Percentiles rank a stretch among this genome's conserved stretches.
phyloP scores from a whole-genome alignment of 768 basidiomycete genomes.

The Leccinum rimulosum region DNA sequence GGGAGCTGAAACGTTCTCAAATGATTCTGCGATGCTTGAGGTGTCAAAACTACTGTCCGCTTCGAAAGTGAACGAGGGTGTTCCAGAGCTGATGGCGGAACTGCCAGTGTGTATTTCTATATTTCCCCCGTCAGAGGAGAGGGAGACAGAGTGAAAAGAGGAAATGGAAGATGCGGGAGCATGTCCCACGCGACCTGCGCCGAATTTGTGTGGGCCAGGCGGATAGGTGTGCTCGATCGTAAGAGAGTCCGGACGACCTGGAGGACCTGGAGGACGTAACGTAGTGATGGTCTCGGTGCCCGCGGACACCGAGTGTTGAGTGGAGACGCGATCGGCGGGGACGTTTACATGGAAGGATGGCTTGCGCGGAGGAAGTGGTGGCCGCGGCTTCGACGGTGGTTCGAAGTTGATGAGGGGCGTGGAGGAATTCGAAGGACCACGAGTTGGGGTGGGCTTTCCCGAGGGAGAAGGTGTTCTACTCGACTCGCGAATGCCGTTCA shows the following conservation, averaged over 20 bases:
- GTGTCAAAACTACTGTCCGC: slow-evolving; percentile 41
- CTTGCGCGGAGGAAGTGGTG: slow-evolving; percentile 68
- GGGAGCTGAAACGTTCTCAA: slow-evolving; percentile 62
- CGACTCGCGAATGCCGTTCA: slow-evolving; percentile 20
- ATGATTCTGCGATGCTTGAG: slow-evolving; percentile 66
- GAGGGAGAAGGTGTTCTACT: slow-evolving; percentile 26
- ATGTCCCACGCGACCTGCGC: slow-evolving; percentile 42
- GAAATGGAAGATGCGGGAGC: slow-evolving; percentile 69
- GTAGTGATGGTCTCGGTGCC: slow-evolving; percentile 16
- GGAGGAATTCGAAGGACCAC: slow-evolving; percentile 11
- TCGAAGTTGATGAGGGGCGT: slow-evolving; percentile 57
- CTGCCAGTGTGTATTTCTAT: slow-evolving; percentile 14
- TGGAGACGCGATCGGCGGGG: slow-evolving; percentile 42
- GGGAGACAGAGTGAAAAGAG: slow-evolving; percentile 80
- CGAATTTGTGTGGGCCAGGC: slow-evolving; percentile 35
- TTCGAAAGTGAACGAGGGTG: slow-evolving; percentile 49
- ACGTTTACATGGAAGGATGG: slow-evolving; percentile 40
- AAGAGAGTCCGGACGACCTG: slow-evolving; percentile 44
- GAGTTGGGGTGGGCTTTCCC: slow-evolving; percentile 6
- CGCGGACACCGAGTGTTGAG: slow-evolving; percentile 23
- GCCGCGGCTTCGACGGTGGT: slow-evolving; percentile 46
- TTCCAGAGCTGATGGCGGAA: slow-evolving; percentile 27
- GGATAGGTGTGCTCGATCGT: slow-evolving; percentile 63
- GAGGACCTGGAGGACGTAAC: slow-evolving; percentile 30
- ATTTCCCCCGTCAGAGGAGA: slow-evolving; percentile 59